Evolutionary conservation across 2,329 filamentous ascomycete genomes (phyloP).

Genomic region (Fusarium coicis): DNA sequence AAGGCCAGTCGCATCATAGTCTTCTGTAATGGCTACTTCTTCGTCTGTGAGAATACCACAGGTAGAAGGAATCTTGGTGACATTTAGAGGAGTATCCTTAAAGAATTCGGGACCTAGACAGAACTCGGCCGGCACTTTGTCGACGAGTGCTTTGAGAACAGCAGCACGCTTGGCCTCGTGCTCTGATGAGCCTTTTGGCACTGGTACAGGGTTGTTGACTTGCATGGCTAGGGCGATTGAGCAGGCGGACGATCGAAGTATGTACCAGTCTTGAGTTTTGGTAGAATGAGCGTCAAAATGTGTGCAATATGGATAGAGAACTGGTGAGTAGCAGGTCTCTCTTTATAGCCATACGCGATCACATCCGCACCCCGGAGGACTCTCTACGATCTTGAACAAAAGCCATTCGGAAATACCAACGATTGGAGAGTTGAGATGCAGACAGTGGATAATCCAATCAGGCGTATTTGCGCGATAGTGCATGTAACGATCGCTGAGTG

Average conservation of each 20-base stretch:
- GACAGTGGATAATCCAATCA: background rate
- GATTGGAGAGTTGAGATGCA: background rate
- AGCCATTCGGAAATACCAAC: background rate
- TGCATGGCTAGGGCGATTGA: background rate
- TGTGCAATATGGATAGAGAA: background rate
- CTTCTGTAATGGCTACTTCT: background rate
- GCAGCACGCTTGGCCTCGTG: background rate
- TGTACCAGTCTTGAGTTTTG: rapidly evolving
- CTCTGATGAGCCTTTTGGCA: background rate
- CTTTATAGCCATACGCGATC: background rate
- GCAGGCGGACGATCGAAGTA: rapidly evolving
- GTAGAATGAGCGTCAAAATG: too few relatives aligned
- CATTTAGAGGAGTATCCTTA: background rate
- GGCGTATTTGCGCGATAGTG: background rate
- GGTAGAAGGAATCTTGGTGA: background rate
- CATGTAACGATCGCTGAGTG: background rate
- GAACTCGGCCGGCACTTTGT: background rate
- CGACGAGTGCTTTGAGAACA: background rate
- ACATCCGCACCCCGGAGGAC: background rate
- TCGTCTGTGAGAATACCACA: background rate
- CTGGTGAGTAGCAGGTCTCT: rapidly evolving
- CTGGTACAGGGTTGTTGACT: background rate
- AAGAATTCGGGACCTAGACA: background rate
- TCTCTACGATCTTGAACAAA: background rate
- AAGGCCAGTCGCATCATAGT: background rate